Evolutionary conservation across 2,329 filamentous ascomycete genomes (phyloP).

Genomic region (Pseudopithomyces chartarum): DNA sequence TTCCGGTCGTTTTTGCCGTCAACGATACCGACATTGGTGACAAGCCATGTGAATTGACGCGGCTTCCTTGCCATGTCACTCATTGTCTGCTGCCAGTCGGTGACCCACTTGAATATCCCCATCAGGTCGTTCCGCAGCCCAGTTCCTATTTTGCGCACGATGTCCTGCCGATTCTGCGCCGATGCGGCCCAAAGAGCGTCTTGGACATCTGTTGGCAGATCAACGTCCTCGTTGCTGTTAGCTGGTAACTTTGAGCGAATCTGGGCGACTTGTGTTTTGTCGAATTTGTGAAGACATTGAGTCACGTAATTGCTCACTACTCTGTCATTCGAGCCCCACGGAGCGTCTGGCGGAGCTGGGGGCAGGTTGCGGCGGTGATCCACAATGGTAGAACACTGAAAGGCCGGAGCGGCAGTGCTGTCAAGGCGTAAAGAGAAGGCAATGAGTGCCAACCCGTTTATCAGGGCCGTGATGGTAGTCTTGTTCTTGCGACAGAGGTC

Average conservation of each 20-base stretch:
- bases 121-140: conserved; percentile 41
- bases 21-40: conserved; percentile 46
- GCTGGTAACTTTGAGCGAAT: conserved; percentile 30
- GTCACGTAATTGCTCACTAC: conserved; percentile 24
- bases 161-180: conserved; percentile 30
- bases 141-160: conserved; percentile 25
- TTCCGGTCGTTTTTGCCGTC: conserved; percentile 25
- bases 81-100: conserved; percentile 43
- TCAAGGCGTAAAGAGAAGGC: conserved; percentile 20
- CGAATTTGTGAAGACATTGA: conserved; percentile 20
- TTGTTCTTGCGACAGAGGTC: conserved; percentile 24
- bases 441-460: conserved; percentile 22
- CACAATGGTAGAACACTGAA: conserved; percentile 22
- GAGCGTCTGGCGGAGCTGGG: conserved; percentile 18
- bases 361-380: conserved; percentile 25
- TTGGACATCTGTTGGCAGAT: conserved; percentile 37
- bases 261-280: conserved; percentile 21
- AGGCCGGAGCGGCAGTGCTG: conserved; percentile 21
- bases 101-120: conserved; percentile 41
- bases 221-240: conserved; percentile 15
- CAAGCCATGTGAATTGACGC: conserved; percentile 39
- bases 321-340: conserved; percentile 18
- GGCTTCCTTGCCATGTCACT: conserved; percentile 29
- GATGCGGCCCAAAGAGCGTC: conserved; percentile 38
- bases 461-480: conserved; percentile 25